These are phyloP conservation scores for Babesia divergens DNA, from an alignment of 169 alveolate species.

Conservation along the genomic window DNA sequence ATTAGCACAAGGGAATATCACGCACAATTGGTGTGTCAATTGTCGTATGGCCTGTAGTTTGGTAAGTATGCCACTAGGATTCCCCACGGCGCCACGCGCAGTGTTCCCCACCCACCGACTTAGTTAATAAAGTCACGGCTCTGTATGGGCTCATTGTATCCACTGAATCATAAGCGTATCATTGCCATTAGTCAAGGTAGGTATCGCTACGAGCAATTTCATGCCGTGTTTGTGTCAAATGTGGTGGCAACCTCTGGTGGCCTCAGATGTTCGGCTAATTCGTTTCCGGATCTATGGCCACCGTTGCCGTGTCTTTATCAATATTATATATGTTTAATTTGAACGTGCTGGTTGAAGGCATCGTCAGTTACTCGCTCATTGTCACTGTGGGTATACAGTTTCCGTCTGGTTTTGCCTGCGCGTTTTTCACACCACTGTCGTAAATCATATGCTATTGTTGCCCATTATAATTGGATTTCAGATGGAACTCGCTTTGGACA, in stretches of 20 bases:
- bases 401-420: background rate
- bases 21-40: too few species aligned
- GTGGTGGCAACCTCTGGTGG: constrained; percentile 11
- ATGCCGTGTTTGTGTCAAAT: background rate
- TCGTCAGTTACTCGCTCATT: background rate
- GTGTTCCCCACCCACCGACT: constrained; percentile 5
- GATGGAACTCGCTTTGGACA: constrained; percentile 55
- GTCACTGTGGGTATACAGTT: background rate
- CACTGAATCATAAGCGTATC: background rate
- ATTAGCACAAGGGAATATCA: too few species aligned
- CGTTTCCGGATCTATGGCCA: too few species aligned
- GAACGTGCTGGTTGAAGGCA: background rate
- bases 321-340: background rate
- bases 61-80: background rate
- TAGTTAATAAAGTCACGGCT: background rate
- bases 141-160: background rate
- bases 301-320: too few species aligned
- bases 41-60: too few species aligned
- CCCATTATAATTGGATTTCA: background rate
- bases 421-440: background rate
- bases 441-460: background rate
- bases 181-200: constrained; percentile 5
- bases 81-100: constrained; percentile 33
- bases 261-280: background rate
- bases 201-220: background rate